Evolutionary conservation across 176 grass and related monocot species (phyloP), one percentile per base, ranked within the genome.

Genomic region (Poa annua): DNA sequence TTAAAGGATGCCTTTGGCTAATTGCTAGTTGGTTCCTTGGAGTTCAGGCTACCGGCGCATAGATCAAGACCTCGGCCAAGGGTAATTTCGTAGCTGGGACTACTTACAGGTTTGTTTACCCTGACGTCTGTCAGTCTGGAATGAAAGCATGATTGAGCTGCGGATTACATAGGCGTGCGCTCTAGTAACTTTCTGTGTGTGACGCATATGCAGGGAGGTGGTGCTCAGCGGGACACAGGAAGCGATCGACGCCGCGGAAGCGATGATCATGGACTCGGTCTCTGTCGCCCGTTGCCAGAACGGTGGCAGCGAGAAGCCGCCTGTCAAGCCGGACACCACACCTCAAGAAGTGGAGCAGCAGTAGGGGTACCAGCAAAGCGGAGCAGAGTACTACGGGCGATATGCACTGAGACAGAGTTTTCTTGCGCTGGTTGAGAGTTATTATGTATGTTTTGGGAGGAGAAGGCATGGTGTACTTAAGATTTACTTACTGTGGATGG

Each of bases 61-160:
- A 91, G 91, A 99, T 99, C 74, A 99, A 79, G 74, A 96, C 92
- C 85, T 92, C 89, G 63, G 87, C 93, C 85, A 91, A 91, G 89
- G 93, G 96, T 29, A 91, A 99, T 78, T 92, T 93, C 78, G 83
- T 94, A 12, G 42, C 83, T 48, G 96, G 93, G 17, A 99, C 96
- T 55, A 84, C 71, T 47, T 83, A 99, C 44, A 74, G 71, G 71
- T 73, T 32, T 44, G 42, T 48, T 25, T 9, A 12, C 66, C 25
- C 12, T 71, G n/a, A 22, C 12, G 47, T 71, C n/a, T 71, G 19
- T 69, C n/a, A 5, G 10, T n/a, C 4, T 45, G 5, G n/a, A 24
- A 22, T 24, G 5, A 21, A 45, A 17, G 33, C 11, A 7, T 24
- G 39, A 44, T 48, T 72, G 14, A 26, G 0, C 22, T 24, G 6